These are phyloP conservation scores for Selaginella tamariscina DNA, from an alignment of 75 land plant genomes.

Conservation along the genomic window DNA sequence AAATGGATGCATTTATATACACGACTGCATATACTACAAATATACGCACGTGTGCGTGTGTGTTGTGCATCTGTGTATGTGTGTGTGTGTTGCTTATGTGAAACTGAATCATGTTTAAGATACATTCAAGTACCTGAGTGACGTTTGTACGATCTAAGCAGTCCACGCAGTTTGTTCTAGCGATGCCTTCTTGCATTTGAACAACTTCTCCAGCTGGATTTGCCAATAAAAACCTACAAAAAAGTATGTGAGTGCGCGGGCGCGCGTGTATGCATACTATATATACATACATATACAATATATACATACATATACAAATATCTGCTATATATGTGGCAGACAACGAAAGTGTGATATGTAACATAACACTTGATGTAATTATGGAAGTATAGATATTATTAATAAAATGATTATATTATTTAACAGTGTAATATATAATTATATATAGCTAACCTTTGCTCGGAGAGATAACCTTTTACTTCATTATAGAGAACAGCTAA, in stretches of 20 bases:
- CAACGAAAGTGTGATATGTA: too few relatives aligned
- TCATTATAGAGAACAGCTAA: constrained; percentile 64
- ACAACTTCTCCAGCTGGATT: constrained; percentile 50
- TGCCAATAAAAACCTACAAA: constrained; percentile 57
- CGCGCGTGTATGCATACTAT: neutral
- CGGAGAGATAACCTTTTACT: constrained; percentile 37
- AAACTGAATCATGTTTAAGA: too few relatives aligned
- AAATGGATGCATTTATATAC: neutral
- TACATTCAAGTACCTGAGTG: constrained; percentile 55
- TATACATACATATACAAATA: too few relatives aligned
- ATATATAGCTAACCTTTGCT: constrained; percentile 38
- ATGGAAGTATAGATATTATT: too few relatives aligned
- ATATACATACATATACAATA: too few relatives aligned
- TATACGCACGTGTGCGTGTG: too few relatives aligned
- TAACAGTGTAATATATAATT: neutral
- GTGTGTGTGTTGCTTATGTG: too few relatives aligned
- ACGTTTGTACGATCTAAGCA: constrained; percentile 98
- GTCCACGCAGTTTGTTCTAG: constrained; percentile 87
- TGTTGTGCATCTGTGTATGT: too few relatives aligned
- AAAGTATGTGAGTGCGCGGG: neutral
- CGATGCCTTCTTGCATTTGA: constrained; percentile 66
- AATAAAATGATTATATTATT: neutral
- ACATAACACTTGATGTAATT: too few relatives aligned
- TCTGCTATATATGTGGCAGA: too few relatives aligned
- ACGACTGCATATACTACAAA: too few relatives aligned